These are phyloP conservation scores for Brassica nigra DNA, from an alignment of 345 rosid genomes.

Conservation along the genomic window DNA sequence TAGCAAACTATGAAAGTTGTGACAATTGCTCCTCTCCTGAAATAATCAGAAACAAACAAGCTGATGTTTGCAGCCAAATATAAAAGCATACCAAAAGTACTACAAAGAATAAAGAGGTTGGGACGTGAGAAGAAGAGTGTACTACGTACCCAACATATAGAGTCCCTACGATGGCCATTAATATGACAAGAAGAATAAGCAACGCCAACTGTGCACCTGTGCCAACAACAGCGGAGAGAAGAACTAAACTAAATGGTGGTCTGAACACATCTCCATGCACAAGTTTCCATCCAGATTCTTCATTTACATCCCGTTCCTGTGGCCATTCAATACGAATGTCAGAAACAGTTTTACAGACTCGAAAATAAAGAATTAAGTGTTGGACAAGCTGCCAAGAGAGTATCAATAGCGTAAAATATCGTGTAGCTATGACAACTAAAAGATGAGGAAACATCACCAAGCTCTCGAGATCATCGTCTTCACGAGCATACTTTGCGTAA, in stretches of 20 bases:
- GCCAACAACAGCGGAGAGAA: slow-evolving; percentile 92
- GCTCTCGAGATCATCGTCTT: slow-evolving; percentile 92
- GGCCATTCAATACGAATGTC: slow-evolving; percentile 11
- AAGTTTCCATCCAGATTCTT: slow-evolving; percentile 98
- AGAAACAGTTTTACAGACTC: slow-evolving; percentile 23
- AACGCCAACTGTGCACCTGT: slow-evolving; percentile 93
- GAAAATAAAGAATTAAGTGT: not conserved
- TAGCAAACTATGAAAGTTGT: slow-evolving; percentile 96
- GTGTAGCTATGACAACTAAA: slow-evolving; percentile 13
- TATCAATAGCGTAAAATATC: not conserved
- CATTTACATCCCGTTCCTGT: slow-evolving; percentile 96
- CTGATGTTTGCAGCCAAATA: not conserved
- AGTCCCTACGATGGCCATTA: slow-evolving; percentile 88
- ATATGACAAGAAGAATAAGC: slow-evolving; percentile 91
- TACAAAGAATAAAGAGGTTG: not conserved
- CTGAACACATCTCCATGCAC: slow-evolving; percentile 98
- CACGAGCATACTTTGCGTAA: slow-evolving; percentile 95
- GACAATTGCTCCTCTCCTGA: slow-evolving; percentile 99
- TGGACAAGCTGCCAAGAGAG: slow-evolving; percentile 11
- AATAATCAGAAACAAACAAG: slow-evolving; percentile 15
- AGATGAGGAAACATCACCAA: slow-evolving; percentile 56
- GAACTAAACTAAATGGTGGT: slow-evolving; percentile 62
- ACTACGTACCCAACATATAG: slow-evolving; percentile 67
- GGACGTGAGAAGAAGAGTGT: slow-evolving; percentile 19
- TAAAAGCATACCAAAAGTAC: slow-evolving; percentile 8